phyloP scores from a whole-genome alignment of 2,329 filamentous ascomycete genomes.

The Ophiostoma quercus region DNA sequence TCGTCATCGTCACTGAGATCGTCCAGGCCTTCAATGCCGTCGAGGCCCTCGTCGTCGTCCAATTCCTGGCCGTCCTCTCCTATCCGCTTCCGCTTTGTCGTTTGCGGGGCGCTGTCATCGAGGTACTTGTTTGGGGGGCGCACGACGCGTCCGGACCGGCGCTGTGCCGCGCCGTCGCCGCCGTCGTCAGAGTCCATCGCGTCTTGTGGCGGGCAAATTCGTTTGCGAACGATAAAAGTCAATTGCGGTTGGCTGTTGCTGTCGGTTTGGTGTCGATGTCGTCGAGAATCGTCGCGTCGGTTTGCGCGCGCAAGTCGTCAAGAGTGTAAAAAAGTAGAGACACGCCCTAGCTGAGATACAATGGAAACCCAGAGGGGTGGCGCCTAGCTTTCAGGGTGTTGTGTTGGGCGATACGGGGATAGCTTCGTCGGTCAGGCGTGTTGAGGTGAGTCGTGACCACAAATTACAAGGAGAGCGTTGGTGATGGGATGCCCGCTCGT shows the following conservation, averaged over 20 bases:
- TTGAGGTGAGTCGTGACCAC: background rate
- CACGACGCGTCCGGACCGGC: constrained; percentile 64
- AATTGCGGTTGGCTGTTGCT: background rate
- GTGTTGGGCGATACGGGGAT: background rate
- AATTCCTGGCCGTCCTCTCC: constrained; percentile 33
- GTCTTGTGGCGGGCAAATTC: background rate
- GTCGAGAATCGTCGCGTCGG: background rate
- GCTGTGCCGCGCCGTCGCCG: constrained; percentile 39
- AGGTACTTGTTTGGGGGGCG: constrained; percentile 56
- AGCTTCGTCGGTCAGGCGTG: background rate
- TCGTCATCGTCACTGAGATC: constrained; percentile 37
- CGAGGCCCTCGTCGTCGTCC: constrained; percentile 42
- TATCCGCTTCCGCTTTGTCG: constrained; percentile 54
- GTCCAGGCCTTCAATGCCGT: constrained; percentile 29
- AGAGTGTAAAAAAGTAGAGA: background rate
- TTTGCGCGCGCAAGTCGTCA: constrained; percentile 13
- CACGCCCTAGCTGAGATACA: background rate
- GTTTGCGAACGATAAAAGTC: too few relatives aligned
- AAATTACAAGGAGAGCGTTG: background rate
- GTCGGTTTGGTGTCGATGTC: background rate
- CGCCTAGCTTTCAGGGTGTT: background rate
- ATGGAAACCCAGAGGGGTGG: constrained; percentile 1
- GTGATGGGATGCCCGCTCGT: constrained; percentile 21
- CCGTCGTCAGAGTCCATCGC: constrained; percentile 21
- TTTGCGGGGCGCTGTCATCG: constrained; percentile 45